A percentile compares a stretch with the other conserved stretches of the same genome.
Evolutionary conservation across 768 basidiomycete species (phyloP).

Genomic region (Suillus paluster): DNA sequence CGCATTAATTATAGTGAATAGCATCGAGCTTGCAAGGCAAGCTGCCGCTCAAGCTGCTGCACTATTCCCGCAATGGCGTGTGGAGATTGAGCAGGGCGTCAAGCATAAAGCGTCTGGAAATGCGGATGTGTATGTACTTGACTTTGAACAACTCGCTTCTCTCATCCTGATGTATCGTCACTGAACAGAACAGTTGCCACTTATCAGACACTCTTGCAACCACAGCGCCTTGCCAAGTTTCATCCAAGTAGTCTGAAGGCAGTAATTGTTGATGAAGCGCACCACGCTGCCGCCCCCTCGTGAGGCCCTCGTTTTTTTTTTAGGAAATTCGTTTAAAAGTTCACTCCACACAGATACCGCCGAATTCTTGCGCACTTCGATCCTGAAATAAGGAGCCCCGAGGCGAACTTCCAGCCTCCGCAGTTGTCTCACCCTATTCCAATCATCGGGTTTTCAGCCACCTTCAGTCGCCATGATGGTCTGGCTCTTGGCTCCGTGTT

Average conservation of each 20-base stretch:
- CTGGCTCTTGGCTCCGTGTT: constrained; percentile 89
- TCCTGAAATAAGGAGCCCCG: constrained; percentile 59
- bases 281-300: constrained; percentile 94
- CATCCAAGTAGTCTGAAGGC: constrained; percentile 67
- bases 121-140: constrained; percentile 74
- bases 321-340: not conserved
- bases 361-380: constrained; percentile 86
- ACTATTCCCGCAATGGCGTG: constrained; percentile 71
- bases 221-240: constrained; percentile 74
- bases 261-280: constrained; percentile 91
- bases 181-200: constrained; percentile 78
- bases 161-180: constrained; percentile 2
- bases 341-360: constrained; percentile 61
- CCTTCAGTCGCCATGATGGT: constrained; percentile 91
- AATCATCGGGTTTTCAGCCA: constrained; percentile 93
- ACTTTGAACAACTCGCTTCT: not conserved
- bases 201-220: constrained; percentile 79
- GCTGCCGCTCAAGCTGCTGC: constrained; percentile 72
- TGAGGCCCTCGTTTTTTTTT: constrained; percentile 42
- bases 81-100: constrained; percentile 91
- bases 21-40: constrained; percentile 87
- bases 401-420: constrained; percentile 44
- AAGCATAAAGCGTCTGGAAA: constrained; percentile 74
- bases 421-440: constrained; percentile 60
- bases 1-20: constrained; percentile 87